Evolutionary conservation across 2,329 filamentous ascomycete species (phyloP), one percentile per base, ranked within the genome.

Genomic region (Pseudonectria buxi): DNA sequence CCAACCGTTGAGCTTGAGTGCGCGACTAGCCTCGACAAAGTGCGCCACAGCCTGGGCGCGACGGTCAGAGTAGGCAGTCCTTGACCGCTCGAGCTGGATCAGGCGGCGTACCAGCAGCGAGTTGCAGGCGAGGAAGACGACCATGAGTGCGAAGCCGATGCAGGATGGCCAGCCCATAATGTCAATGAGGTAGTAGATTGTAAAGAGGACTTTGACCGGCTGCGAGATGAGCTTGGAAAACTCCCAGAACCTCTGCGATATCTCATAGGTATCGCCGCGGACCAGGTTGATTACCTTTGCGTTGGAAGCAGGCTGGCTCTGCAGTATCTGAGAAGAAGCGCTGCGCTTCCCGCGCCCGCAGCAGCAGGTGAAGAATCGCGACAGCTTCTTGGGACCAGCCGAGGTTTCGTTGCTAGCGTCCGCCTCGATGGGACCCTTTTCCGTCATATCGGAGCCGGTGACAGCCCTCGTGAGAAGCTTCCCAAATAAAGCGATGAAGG

Each of bases 241-340:
- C 41, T 95, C 88, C 88, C 88, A 95, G 50, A 95, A 92, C 28
- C 84, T 67, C 51, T 90, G 86, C 3, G 86, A 76, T 26, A 90
- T 77, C 54, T 89, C 83, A 53, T 90, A 92, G 0, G 83, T 85
- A 55, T 92, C 86, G 39, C 74, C 79, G 32, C 86, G 80, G 68
- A 94, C 84, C 3, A 95, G 62, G 50, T 94, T 95, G 41, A 95
- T 73, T 33, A 95, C 92, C 54, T 94, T 94, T 7, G 88, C 88
- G 62, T 89, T 90, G 0, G 85, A 87, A 0, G 88, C 86, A 3
- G 83, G 75, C 36, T 53, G 54, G 27, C 56, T 61, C 4, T 77
- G 36, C 0, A 3, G 28, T 28, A 2, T n/a, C 7, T 2, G 32
- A n/a, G n/a, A n/a, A n/a, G n/a, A 7, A 4, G 30, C 3, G 22